Conservation (phyloP, 2,329 filamentous ascomycete species). For the Nigrospora osmanthi region DNA sequence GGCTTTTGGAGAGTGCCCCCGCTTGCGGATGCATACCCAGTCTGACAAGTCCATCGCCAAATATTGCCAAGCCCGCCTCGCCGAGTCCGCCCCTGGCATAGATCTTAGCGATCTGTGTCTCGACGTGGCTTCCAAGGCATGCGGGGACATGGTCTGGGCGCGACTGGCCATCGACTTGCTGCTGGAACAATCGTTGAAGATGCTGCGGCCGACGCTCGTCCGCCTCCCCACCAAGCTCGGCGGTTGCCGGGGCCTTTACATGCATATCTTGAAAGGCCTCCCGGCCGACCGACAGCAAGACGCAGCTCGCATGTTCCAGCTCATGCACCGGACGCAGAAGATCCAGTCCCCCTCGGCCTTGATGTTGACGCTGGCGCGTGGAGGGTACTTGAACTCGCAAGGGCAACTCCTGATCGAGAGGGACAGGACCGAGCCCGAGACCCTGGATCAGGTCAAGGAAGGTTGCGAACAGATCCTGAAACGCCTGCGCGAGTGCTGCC, state of each 20-base stretch:
- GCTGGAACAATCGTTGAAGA: constrained; percentile 15
- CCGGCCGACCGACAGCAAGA: constrained; percentile 15
- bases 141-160: constrained; percentile 5
- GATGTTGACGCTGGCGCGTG: neutral
- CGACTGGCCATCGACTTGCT: constrained; percentile 2
- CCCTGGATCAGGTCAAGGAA: neutral
- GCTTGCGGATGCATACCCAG: neutral
- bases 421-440: neutral
- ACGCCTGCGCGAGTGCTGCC: neutral
- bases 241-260: constrained; percentile 20
- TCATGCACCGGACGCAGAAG: constrained; percentile 10
- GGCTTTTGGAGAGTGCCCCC: neutral
- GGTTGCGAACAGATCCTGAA: neutral
- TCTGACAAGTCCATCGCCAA: neutral
- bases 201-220: constrained; percentile 15
- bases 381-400: neutral
- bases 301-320: constrained; percentile 20
- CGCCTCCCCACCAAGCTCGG: constrained; percentile 19
- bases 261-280: constrained; percentile 21
- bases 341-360: neutral
- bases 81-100: neutral
- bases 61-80: constrained; percentile 4
- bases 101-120: neutral
- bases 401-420: neutral
- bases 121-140: constrained; percentile 2